Evolutionary conservation across 139 green algal species (phyloP).

Genomic region (Micractinium sp.): DNA sequence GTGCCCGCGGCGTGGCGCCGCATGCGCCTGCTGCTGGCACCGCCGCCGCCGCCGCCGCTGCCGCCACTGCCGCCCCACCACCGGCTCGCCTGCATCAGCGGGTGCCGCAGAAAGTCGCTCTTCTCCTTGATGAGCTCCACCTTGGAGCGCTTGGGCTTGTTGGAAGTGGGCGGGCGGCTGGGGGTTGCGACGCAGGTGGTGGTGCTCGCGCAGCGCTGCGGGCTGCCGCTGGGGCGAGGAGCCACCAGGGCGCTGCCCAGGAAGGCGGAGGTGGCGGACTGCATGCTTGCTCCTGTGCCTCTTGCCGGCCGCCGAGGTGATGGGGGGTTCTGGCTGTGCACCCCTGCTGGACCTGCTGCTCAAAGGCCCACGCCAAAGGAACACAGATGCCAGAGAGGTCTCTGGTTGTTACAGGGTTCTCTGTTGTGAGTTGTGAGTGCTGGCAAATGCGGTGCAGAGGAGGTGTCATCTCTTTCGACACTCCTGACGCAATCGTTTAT

Average conservation of each 20-base stretch:
- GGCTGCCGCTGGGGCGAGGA: background rate
- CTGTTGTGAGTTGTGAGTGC: too few relatives aligned
- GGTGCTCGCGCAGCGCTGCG: background rate
- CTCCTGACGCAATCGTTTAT: too few relatives aligned
- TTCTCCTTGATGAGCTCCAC: slow-evolving; percentile 99
- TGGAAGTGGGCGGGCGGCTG: slow-evolving; percentile 71
- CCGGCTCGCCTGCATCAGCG: slow-evolving; percentile 84
- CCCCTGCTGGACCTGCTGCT: too few relatives aligned
- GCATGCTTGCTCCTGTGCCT: background rate
- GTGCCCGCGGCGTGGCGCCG: background rate
- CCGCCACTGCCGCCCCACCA: background rate
- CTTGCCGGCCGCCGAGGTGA: too few relatives aligned
- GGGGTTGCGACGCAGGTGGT: slow-evolving; percentile 68
- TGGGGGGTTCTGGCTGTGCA: too few relatives aligned
- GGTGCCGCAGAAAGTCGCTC: slow-evolving; percentile 95
- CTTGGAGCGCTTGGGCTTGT: slow-evolving; percentile 76
- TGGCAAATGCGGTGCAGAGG: too few relatives aligned
- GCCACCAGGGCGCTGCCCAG: background rate
- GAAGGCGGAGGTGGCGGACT: background rate
- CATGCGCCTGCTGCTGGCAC: background rate
- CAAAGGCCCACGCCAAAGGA: too few relatives aligned
- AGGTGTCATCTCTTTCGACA: too few relatives aligned
- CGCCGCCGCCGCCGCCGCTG: background rate
- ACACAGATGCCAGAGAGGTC: too few relatives aligned
- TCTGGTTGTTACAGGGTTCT: too few relatives aligned